These are phyloP conservation scores for Kwoniella pini DNA, from an alignment of 768 basidiomycete genomes.

Conservation along the genomic window DNA sequence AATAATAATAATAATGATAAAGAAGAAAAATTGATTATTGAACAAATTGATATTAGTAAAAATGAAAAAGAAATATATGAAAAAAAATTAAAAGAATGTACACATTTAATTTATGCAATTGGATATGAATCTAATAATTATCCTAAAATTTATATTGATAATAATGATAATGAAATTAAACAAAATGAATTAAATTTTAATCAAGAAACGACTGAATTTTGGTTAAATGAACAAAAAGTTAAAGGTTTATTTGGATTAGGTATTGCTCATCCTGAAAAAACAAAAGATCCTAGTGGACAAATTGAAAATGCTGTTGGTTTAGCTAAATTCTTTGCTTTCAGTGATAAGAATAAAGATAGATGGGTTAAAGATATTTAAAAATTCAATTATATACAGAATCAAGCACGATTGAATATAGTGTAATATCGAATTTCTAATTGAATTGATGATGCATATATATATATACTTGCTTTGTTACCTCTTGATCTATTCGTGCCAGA, in stretches of 20 bases:
- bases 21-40: neutral
- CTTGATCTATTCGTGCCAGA: too few species aligned
- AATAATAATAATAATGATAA: neutral
- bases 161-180: neutral
- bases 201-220: constrained; percentile 31
- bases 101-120: constrained; percentile 37
- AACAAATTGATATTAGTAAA: constrained; percentile 23
- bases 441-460: too few species aligned
- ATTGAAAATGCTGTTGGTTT: constrained; percentile 35
- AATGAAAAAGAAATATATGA: constrained; percentile 21
- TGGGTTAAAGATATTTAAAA: too few species aligned
- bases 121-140: constrained; percentile 28
- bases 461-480: too few species aligned
- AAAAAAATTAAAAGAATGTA: constrained; percentile 23
- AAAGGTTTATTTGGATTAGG: constrained; percentile 31
- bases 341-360: constrained; percentile 25
- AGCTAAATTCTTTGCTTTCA: constrained; percentile 41
- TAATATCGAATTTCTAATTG: too few species aligned
- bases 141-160: constrained; percentile 16
- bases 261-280: constrained; percentile 38
- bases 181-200: constrained; percentile 23
- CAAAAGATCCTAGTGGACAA: constrained; percentile 35
- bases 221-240: constrained; percentile 4
- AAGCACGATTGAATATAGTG: too few species aligned
- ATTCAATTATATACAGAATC: neutral